Base-by-base conservation (phyloP, 805 yeast species). In the Candida ponderosae region DNA sequence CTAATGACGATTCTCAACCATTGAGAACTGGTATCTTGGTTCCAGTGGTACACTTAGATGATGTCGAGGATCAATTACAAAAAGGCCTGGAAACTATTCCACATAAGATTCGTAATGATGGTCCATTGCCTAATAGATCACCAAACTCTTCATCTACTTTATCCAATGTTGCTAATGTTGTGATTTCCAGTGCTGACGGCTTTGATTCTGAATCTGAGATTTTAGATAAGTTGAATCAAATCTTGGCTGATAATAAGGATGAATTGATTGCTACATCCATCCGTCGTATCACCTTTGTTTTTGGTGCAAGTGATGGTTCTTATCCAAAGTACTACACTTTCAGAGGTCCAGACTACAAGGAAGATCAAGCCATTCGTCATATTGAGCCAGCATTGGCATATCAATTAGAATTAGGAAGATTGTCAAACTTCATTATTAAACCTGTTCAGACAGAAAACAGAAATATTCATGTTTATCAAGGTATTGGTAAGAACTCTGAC, bases 371-470 rank as follows among this genome's bases (percentile, higher is more conserved):
- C 17, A 84, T 93, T 59, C 88, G 99, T 69, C 97, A 93, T 60
- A 88, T 93, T 50, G 97, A 93, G 63, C 99, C 99, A 18, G 96
- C 97, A 31, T 72, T 90, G 53, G 97, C 98, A 36, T 93, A 79
- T 83, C 98, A 93, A 69, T 74, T 93, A 49, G 99, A 93, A 66
- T 73, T 93, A 45, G 90, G 86, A 53, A 80, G 97, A 66, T 72
- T 93, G 64, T 86, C 95, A 32, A 94, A 93, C 69, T 93, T 93
- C 68, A 80, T 86, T 66, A 86, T 90, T 65, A 87, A 82, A 60
- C 97, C 96, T 36, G 85, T 90, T 38, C 84, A 85, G 68, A 85
- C 96, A 41, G 97, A 89, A 62, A 93, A 93, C 72, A 81, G 97
- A 68, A 89, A 90, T 69, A 85, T 93, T 46, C 98, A 93, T 57